phyloP scores from a whole-genome alignment of 345 rosid genomes.

The Eucalyptus polyanthemos region DNA sequence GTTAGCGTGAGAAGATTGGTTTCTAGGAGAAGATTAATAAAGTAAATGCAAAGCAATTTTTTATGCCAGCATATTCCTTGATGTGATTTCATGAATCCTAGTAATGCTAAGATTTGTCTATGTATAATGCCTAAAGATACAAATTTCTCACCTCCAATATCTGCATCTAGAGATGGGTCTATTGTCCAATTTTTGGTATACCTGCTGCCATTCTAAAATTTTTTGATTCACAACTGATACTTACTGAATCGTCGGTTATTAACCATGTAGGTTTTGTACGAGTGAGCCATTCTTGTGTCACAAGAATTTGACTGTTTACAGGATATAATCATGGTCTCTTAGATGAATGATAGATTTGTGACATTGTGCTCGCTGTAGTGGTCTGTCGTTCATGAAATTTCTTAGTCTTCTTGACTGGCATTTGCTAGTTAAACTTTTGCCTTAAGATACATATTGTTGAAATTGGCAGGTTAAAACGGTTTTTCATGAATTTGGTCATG shows the following conservation, averaged over 20 bases:
- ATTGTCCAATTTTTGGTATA: background rate
- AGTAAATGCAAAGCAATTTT: background rate
- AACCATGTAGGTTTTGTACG: background rate
- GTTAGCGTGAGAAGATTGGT: background rate
- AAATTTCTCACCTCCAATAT: background rate
- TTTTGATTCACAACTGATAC: background rate
- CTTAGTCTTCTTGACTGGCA: background rate
- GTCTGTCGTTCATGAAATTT: background rate
- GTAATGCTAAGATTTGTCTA: background rate
- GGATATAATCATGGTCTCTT: background rate
- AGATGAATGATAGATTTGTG: background rate
- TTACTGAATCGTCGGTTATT: background rate
- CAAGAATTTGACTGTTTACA: background rate
- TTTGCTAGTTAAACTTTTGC: background rate
- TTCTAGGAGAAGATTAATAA: background rate
- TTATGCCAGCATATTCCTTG: background rate
- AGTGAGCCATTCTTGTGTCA: background rate
- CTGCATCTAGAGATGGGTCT: background rate
- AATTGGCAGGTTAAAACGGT: constrained; percentile 74
- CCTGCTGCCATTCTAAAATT: background rate
- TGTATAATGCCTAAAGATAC: background rate
- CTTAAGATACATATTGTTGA: background rate
- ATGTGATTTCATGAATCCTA: background rate
- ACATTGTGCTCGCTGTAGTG: background rate
- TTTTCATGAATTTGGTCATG: constrained; percentile 96